A percentile compares a stretch with the other conserved stretches of the same genome.
These are phyloP conservation scores for Phytophthora citrophthora DNA, from an alignment of 352 stramenopile genomes.

Conservation along the genomic window DNA sequence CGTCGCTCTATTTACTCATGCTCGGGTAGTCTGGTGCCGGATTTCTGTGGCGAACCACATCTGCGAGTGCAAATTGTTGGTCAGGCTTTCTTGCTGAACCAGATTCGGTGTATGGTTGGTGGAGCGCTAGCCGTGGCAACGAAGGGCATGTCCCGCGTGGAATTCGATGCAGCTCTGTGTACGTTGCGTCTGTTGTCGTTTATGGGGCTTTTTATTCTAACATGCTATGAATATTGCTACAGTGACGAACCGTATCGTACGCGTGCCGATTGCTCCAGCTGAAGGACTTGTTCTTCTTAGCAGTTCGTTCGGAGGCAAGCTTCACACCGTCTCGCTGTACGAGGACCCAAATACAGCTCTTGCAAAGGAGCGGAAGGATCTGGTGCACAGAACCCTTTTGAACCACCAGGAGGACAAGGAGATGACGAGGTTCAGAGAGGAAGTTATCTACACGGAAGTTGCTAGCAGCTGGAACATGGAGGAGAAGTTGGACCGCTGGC, in stretches of 20 bases:
- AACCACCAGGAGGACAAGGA: slow-evolving; percentile 49
- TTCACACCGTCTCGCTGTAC: slow-evolving; percentile 79
- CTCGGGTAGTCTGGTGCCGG: slow-evolving; percentile 57
- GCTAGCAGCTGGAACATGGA: slow-evolving; percentile 55
- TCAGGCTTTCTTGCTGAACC: slow-evolving; percentile 88
- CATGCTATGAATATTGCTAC: slow-evolving; percentile 7
- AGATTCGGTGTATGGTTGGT: slow-evolving; percentile 93
- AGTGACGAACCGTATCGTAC: slow-evolving; percentile 82
- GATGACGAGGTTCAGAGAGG: slow-evolving; percentile 71
- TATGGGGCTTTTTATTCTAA: slow-evolving; percentile 3
- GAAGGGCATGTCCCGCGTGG: slow-evolving; percentile 65
- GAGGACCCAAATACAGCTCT: slow-evolving; percentile 71
- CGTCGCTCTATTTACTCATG: slow-evolving; percentile 84
- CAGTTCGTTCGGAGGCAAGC: slow-evolving; percentile 82
- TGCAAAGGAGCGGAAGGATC: slow-evolving; percentile 54
- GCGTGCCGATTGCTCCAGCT: slow-evolving; percentile 87
- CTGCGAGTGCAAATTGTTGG: slow-evolving; percentile 83
- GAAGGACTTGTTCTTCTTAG: slow-evolving; percentile 89
- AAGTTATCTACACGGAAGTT: slow-evolving; percentile 81
- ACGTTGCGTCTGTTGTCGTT: slow-evolving; percentile 21
- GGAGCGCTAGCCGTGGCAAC: slow-evolving; percentile 83
- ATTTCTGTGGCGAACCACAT: slow-evolving; percentile 69
- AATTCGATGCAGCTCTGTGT: slow-evolving; percentile 79
- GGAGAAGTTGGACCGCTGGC: slow-evolving; percentile 61
- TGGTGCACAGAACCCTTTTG: slow-evolving; percentile 70